Percentiles rank a stretch among this genome's conserved stretches.
phyloP scores from a whole-genome alignment of 2,329 filamentous ascomycete genomes.

The Waltergamsia citrina region DNA sequence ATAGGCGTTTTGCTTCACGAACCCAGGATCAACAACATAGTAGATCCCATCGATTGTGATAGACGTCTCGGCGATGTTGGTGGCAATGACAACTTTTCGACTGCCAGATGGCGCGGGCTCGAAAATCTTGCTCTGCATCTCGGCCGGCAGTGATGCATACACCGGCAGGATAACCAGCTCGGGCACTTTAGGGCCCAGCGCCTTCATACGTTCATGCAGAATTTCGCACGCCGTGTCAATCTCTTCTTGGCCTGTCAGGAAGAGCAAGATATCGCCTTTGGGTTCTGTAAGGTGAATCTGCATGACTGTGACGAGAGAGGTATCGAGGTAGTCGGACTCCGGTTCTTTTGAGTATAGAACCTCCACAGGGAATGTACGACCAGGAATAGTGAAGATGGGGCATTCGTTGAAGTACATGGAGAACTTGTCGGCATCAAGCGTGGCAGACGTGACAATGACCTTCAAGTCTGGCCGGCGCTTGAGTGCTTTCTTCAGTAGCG shows the following conservation, averaged over 20 bases:
- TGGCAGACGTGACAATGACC: constrained; percentile 93
- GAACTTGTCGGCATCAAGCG: constrained; percentile 94
- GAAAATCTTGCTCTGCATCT: constrained; percentile 91
- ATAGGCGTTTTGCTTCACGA: constrained; percentile 96
- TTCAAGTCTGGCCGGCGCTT: constrained; percentile 81
- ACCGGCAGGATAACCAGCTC: constrained; percentile 90
- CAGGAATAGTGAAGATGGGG: constrained; percentile 94
- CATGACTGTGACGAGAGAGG: constrained; percentile 94
- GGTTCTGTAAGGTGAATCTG: constrained; percentile 94
- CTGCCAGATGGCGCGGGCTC: constrained; percentile 80
- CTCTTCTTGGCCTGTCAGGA: constrained; percentile 94
- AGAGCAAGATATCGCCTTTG: constrained; percentile 87
- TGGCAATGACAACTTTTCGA: constrained; percentile 93
- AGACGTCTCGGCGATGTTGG: constrained; percentile 95
- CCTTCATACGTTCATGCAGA: constrained; percentile 91
- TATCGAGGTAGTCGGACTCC: constrained; percentile 90
- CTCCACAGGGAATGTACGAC: constrained; percentile 90
- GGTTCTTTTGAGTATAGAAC: constrained; percentile 92
- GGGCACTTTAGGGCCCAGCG: constrained; percentile 79
- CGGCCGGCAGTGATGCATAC: constrained; percentile 87
- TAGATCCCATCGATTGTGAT: constrained; percentile 98
- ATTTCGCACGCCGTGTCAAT: constrained; percentile 95
- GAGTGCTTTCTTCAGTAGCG: constrained; percentile 85
- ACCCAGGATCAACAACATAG: constrained; percentile 94
- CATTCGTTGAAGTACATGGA: constrained; percentile 93